phyloP scores from a whole-genome alignment of 805 yeast genomes.

The Wilhelminamyces savonicus region DNA sequence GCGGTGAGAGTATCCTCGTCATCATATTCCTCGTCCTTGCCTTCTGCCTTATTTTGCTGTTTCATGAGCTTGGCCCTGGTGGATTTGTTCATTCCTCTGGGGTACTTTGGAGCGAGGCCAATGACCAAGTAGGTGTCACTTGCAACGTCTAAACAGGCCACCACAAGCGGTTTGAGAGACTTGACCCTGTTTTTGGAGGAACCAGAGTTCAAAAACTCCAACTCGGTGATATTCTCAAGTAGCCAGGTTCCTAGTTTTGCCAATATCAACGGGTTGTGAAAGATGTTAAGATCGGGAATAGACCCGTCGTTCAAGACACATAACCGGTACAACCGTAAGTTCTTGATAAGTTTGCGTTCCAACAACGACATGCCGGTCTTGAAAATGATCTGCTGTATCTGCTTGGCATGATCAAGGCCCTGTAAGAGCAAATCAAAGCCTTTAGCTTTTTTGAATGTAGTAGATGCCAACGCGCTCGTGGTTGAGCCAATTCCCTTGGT shows the following conservation, averaged over 20 bases:
- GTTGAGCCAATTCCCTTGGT: conserved; percentile 5
- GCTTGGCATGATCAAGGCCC: conserved; percentile 82
- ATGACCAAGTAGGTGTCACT: conserved; percentile 80
- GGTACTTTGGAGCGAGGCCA: conserved; percentile 82
- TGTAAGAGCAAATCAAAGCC: conserved; percentile 50
- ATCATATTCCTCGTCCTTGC: conserved; percentile 25
- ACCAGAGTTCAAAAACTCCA: conserved; percentile 37
- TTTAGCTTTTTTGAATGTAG: conserved; percentile 21
- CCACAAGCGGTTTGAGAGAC: conserved; percentile 66
- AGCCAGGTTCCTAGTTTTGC: conserved; percentile 87
- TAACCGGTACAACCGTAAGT: conserved; percentile 71
- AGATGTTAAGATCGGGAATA: conserved; percentile 68
- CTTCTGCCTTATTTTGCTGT: conserved; percentile 18
- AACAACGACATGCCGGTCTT: conserved; percentile 84
- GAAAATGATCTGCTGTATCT: conserved; percentile 76
- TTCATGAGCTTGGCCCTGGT: conserved; percentile 25
- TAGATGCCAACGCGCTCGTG: conserved; percentile 3
- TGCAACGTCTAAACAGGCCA: conserved; percentile 71
- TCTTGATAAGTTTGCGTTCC: conserved; percentile 75
- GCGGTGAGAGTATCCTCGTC: conserved; percentile 36
- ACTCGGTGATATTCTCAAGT: conserved; percentile 79
- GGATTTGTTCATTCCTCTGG: conserved; percentile 37
- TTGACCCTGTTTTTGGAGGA: conserved; percentile 28
- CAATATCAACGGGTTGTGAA: conserved; percentile 81
- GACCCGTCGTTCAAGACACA: conserved; percentile 80